Evolutionary conservation across 352 stramenopile genomes (phyloP).

Genomic region (Phytophthora sansomeana): DNA sequence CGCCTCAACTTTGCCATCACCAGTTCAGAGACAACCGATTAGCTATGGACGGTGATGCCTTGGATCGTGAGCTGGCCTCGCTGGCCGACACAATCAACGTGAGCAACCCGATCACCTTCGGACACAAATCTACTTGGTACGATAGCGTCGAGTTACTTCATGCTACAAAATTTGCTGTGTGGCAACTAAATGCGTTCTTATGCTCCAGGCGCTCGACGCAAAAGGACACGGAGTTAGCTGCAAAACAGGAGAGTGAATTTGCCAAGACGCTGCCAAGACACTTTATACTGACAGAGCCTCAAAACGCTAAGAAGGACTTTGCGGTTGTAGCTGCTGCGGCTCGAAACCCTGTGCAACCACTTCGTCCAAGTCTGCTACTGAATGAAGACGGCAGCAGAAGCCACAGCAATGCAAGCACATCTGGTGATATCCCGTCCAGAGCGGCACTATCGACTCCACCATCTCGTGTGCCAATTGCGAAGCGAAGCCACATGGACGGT

Average conservation of each 20-base stretch:
- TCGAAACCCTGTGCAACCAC: constrained; percentile 59
- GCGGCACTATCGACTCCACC: constrained; percentile 15
- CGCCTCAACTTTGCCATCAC: neutral
- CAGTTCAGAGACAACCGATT: neutral
- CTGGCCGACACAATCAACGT: constrained; percentile 78
- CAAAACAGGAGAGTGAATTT: constrained; percentile 54
- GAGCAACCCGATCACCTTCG: constrained; percentile 83
- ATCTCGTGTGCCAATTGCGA: constrained; percentile 63
- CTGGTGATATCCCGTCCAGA: constrained; percentile 17
- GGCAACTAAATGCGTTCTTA: constrained; percentile 9
- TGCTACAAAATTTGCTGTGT: neutral
- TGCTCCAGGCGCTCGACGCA: constrained; percentile 64
- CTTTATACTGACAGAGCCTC: constrained; percentile 74
- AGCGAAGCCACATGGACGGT: constrained; percentile 84
- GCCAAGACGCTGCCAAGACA: constrained; percentile 63
- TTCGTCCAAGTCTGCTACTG: constrained; percentile 48
- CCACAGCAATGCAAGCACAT: constrained; percentile 22
- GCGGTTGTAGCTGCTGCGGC: constrained; percentile 55
- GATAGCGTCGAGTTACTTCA: constrained; percentile 1
- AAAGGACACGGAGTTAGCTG: constrained; percentile 40
- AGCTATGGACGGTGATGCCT: constrained; percentile 50
- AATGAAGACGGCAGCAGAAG: constrained; percentile 48
- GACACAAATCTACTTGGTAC: constrained; percentile 77
- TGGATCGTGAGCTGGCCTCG: constrained; percentile 73
- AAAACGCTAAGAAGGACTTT: constrained; percentile 53